Percentiles rank a stretch among this genome's conserved stretches.
Evolutionary conservation across 768 basidiomycete species (phyloP).

Genomic region (Rhodotorula graminis): DNA sequence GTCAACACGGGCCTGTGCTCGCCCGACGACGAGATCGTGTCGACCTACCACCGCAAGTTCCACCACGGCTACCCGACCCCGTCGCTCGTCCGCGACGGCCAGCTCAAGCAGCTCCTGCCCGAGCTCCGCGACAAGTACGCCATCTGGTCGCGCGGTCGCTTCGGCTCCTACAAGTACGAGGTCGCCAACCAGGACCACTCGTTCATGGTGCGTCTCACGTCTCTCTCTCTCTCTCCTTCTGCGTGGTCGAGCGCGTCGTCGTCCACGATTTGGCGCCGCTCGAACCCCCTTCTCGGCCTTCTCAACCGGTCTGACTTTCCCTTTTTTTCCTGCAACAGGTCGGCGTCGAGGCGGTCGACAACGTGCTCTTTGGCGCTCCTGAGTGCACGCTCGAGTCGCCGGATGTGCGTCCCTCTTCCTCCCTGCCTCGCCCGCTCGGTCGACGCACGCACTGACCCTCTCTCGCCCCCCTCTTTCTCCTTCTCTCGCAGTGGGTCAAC

Average conservation of each 20-base stretch:
- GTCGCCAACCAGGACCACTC: constrained; percentile 41
- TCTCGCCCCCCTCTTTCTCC: background rate
- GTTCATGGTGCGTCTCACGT: background rate
- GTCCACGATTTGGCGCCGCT: background rate
- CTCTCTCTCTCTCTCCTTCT: no score
- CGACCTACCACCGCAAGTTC: constrained; percentile 47
- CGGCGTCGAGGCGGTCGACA: constrained; percentile 49
- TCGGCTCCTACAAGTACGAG: constrained; percentile 43
- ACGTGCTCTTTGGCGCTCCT: constrained; percentile 36
- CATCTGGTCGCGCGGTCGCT: constrained; percentile 47
- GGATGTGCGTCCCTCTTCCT: constrained; percentile 2
- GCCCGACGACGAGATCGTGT: constrained; percentile 48
- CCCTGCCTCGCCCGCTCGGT: no score
- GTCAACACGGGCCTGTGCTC: constrained; percentile 44
- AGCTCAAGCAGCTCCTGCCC: constrained; percentile 47
- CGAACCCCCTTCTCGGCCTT: background rate
- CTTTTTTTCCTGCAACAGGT: constrained; percentile 40
- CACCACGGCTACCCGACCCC: constrained; percentile 48
- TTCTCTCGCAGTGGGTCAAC: constrained; percentile 40
- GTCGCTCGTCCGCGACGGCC: constrained; percentile 46
- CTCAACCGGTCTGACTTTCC: background rate
- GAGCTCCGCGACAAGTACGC: constrained; percentile 45
- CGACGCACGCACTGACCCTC: background rate
- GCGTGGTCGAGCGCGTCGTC: no score
- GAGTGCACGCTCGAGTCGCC: constrained; percentile 38